Evolutionary conservation across 1,284 basidiomycete species (phyloP), one percentile per base, ranked within the genome.

Genomic region (Apiotrichum domesticum): DNA sequence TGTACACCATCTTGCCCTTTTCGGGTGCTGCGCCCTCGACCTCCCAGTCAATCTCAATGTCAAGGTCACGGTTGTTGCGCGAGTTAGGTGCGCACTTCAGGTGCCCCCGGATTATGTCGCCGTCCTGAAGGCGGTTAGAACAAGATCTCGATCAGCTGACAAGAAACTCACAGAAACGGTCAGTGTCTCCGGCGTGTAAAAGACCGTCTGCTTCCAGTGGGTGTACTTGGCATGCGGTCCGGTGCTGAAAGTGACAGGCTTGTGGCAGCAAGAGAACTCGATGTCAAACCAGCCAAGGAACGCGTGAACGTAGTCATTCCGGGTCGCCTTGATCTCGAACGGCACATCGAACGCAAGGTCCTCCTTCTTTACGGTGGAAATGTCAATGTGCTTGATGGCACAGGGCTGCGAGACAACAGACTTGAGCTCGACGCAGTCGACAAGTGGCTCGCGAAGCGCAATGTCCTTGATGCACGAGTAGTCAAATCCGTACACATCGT

Each of bases 241-340:
- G 15, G 93, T 97, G 51, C 89, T 92, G 79, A 97, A 97, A 70
- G 86, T 86, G 63, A 96, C 87, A 66, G 91, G 91, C 78, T 94
- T 98, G 81, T 98, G 96, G 62, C 92, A 94, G 73, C 90, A 93
- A 57, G 90, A 87, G 79, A 99, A 99, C 49, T 85, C 83, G 69
- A 97, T 89, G 77, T 99, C 96, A 78, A 99, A 98, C 96, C 96
- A 99, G 41, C 93, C 94, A 54, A 99, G 85, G 85, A 98, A 97
- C n/a, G 96, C 96, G 72, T 99, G 96, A 15, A 95, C 83, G 74
- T 92, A 98, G 74, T 99, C 96, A 73, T 92, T 88, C 56, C 96
- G 84, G 48, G 90, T 94, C 9, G 87, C 87, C 51, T 80, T 85
- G 54, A 99, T 81, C 53, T 83, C 80, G 78, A 98, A 98, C 11